phyloP scores from a whole-genome alignment of 768 basidiomycete genomes.

The Gautieria morchelliformis region DNA sequence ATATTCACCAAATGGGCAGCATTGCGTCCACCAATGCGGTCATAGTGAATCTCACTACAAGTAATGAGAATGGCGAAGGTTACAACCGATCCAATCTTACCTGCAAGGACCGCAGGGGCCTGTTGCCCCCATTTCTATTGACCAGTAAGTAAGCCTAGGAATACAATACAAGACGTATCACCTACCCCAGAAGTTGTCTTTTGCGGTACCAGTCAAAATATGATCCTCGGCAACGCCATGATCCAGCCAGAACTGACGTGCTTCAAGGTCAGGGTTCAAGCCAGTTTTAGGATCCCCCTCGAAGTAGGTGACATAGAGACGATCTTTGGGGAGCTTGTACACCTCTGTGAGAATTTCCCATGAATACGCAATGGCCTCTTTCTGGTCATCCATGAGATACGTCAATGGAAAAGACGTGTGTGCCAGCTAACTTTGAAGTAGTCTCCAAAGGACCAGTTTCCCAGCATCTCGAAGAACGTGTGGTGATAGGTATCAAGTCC shows the following conservation, averaged over 20 bases:
- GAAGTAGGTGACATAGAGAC: slow-evolving; percentile 96
- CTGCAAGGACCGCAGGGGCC: slow-evolving; percentile 98
- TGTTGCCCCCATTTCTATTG: slow-evolving; percentile 91
- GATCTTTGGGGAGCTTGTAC: slow-evolving; percentile 79
- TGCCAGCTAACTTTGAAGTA: slow-evolving; percentile 80
- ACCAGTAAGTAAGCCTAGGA: slow-evolving; percentile 8
- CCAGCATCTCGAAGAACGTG: slow-evolving; percentile 99
- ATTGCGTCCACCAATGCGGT: slow-evolving; percentile 96
- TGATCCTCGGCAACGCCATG: slow-evolving; percentile 84
- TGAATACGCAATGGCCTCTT: slow-evolving; percentile 86
- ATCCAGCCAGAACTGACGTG: slow-evolving; percentile 79
- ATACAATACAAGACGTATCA: slow-evolving; percentile 6
- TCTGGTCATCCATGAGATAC: slow-evolving; percentile 34
- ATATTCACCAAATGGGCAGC: slow-evolving; percentile 88
- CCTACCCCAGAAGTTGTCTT: slow-evolving; percentile 99
- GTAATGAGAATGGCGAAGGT: not conserved
- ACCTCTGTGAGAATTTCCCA: slow-evolving; percentile 92
- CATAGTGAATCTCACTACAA: slow-evolving; percentile 89
- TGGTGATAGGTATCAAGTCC: slow-evolving; percentile 92
- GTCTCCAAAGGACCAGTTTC: slow-evolving; percentile 99
- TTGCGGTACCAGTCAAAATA: slow-evolving; percentile 87
- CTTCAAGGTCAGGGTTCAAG: slow-evolving; percentile 82
- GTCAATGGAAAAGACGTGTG: not conserved
- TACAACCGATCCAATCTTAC: slow-evolving; percentile 24
- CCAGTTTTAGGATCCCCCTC: slow-evolving; percentile 85